phyloP scores from a whole-genome alignment of 2,329 filamentous ascomycete species.

The Colletotrichum higginsianum region DNA sequence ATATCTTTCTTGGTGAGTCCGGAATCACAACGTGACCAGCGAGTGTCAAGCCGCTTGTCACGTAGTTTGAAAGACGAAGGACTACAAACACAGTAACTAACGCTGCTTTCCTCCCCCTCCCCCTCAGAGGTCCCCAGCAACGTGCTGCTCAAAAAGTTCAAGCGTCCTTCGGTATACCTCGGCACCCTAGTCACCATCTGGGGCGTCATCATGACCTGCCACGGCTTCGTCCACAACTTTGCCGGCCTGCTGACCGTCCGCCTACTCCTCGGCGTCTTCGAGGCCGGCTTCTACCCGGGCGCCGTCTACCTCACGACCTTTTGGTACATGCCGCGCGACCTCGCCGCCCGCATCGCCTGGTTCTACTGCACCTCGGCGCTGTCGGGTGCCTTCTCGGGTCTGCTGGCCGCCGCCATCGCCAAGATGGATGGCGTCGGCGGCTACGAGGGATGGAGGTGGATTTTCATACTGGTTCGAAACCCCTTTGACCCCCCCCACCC shows the following conservation, averaged over 20 bases:
- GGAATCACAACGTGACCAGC: too few species aligned
- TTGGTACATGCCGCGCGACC: conserved; percentile 51
- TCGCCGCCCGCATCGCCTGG: conserved; percentile 47
- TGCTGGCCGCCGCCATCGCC: conserved; percentile 72
- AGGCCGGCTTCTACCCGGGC: conserved; percentile 51
- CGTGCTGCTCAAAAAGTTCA: conserved; percentile 73
- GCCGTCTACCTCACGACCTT: conserved; percentile 48
- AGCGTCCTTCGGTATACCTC: conserved; percentile 74
- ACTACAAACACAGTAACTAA: too few species aligned
- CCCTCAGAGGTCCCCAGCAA: conserved; percentile 71
- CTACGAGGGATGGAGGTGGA: conserved; percentile 72
- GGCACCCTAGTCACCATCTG: conserved; percentile 73
- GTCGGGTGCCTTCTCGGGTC: conserved; percentile 73
- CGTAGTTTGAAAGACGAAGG: not conserved
- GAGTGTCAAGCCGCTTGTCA: not conserved
- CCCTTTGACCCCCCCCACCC: too few species aligned
- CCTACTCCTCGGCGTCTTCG: conserved; percentile 52
- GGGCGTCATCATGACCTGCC: conserved; percentile 49
- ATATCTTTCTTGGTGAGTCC: conserved; percentile 60
- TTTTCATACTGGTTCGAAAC: conserved; percentile 55
- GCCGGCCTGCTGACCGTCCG: conserved; percentile 48
- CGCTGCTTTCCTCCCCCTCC: too few species aligned
- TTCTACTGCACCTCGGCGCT: conserved; percentile 49
- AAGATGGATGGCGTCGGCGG: conserved; percentile 66
- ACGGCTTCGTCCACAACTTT: conserved; percentile 49